Conservation (phyloP, 202 grass and related monocot species). For the Digitaria exilis region DNA sequence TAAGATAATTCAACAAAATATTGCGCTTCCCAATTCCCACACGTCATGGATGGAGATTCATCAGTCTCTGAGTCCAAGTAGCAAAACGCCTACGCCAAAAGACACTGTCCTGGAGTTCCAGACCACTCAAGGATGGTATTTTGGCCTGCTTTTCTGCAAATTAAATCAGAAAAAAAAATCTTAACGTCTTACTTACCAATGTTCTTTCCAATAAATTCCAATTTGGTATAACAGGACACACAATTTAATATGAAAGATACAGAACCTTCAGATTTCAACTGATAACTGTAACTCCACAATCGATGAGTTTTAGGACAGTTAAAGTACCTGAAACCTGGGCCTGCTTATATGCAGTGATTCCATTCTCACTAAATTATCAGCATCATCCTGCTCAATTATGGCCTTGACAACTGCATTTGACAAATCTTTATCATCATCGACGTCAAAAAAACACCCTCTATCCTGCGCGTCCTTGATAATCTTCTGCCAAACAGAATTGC, state of each 20-base stretch:
- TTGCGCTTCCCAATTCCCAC: neutral
- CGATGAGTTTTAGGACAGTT: neutral
- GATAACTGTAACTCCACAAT: neutral
- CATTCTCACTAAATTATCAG: slow-evolving; percentile 2
- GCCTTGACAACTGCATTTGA: slow-evolving; percentile 15
- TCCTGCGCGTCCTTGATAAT: slow-evolving; percentile 9
- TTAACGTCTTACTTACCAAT: no score
- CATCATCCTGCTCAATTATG: slow-evolving; percentile 18
- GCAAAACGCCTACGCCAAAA: neutral
- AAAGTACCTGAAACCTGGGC: neutral
- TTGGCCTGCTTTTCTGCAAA: neutral
- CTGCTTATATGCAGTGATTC: slow-evolving; percentile 9
- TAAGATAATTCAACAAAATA: neutral
- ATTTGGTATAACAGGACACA: neutral
- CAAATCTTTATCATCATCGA: slow-evolving; percentile 10
- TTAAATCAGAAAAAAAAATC: neutral
- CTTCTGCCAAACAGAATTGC: slow-evolving; percentile 28
- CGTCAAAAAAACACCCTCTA: slow-evolving; percentile 26
- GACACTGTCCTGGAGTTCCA: neutral
- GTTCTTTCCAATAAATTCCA: no score
- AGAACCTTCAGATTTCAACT: neutral
- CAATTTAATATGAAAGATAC: neutral
- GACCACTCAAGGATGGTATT: neutral
- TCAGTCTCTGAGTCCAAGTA: neutral
- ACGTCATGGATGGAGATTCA: neutral